Conservation (phyloP, 2,329 filamentous ascomycete species). For the Colletotrichum ledebouriae region DNA sequence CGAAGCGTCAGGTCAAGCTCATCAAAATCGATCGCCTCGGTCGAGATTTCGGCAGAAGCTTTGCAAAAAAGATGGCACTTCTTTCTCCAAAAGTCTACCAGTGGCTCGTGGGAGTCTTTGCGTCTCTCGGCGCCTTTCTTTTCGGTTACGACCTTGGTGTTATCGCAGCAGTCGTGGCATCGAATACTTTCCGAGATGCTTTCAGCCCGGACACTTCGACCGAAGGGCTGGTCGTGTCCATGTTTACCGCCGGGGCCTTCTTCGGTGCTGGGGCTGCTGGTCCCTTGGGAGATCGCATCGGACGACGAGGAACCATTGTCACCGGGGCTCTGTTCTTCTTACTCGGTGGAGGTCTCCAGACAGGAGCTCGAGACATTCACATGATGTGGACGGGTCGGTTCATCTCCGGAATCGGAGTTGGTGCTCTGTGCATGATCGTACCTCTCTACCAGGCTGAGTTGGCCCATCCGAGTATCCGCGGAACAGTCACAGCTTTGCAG, state of each 20-base stretch:
- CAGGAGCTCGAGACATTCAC: slow-evolving; percentile 68
- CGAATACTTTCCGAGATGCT: slow-evolving; percentile 58
- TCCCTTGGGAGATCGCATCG: slow-evolving; percentile 81
- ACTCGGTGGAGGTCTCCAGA: slow-evolving; percentile 77
- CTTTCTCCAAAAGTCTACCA: slow-evolving; percentile 46
- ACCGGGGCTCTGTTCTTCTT: slow-evolving; percentile 79
- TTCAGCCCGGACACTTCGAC: slow-evolving; percentile 61
- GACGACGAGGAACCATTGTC: slow-evolving; percentile 79
- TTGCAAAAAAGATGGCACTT: slow-evolving; percentile 20
- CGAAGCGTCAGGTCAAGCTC: neutral
- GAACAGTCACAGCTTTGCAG: slow-evolving; percentile 79
- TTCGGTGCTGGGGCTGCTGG: slow-evolving; percentile 83
- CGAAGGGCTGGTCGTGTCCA: slow-evolving; percentile 72
- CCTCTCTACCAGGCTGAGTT: slow-evolving; percentile 83
- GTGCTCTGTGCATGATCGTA: slow-evolving; percentile 56
- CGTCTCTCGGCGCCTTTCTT: slow-evolving; percentile 79
- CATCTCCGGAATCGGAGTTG: slow-evolving; percentile 74
- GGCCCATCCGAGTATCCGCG: slow-evolving; percentile 82
- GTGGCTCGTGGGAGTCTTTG: slow-evolving; percentile 76
- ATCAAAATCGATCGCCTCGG: neutral
- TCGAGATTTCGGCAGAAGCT: neutral
- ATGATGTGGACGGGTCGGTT: slow-evolving; percentile 79
- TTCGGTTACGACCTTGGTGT: slow-evolving; percentile 83
- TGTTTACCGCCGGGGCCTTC: slow-evolving; percentile 83
- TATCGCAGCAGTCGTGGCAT: slow-evolving; percentile 74